Conservation (phyloP, 1,139 yeast species). For the Scheffersomyces illinoinensis region DNA sequence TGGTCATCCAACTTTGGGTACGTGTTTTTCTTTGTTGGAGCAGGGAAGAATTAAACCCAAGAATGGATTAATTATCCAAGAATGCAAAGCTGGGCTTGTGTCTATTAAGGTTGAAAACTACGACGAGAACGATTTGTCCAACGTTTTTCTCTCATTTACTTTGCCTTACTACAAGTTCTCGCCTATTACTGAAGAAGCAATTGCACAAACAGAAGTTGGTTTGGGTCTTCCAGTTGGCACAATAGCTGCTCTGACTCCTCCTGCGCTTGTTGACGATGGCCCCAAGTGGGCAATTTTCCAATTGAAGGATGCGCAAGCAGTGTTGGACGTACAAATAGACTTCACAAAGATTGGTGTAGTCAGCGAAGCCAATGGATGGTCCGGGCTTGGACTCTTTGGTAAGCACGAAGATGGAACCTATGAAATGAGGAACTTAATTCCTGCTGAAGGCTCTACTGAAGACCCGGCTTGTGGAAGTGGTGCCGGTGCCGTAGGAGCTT, state of each 20-base stretch:
- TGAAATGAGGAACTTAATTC: slow-evolving; percentile 45
- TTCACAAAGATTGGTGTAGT: slow-evolving; percentile 17
- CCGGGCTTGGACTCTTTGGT: slow-evolving; percentile 43
- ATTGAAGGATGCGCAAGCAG: slow-evolving; percentile 26
- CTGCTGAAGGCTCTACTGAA: slow-evolving; percentile 33
- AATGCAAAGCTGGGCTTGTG: slow-evolving; percentile 46
- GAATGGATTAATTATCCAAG: slow-evolving; percentile 35
- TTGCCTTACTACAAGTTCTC: slow-evolving; percentile 24
- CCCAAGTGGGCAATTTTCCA: slow-evolving; percentile 43
- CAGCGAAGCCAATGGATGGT: slow-evolving; percentile 17
- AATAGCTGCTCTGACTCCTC: slow-evolving; percentile 10
- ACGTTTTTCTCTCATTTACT: slow-evolving; percentile 16
- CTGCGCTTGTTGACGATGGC: slow-evolving; percentile 34
- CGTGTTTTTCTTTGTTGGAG: slow-evolving; percentile 45
- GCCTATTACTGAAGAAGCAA: slow-evolving; percentile 16
- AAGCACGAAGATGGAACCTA: slow-evolving; percentile 16
- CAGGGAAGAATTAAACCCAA: slow-evolving; percentile 22
- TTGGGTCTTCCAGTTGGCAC: slow-evolving; percentile 14
- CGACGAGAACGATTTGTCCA: slow-evolving; percentile 1
- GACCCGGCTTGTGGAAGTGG: slow-evolving; percentile 60
- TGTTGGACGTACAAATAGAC: slow-evolving; percentile 31
- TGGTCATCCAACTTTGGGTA: slow-evolving; percentile 61
- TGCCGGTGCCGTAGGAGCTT: slow-evolving; percentile 36
- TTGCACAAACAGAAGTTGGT: slow-evolving; percentile 17
- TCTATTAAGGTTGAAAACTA: slow-evolving; percentile 21